A percentile compares a stretch with the other conserved stretches of the same genome.
Evolutionary conservation across 2,329 filamentous ascomycete species (phyloP).

Genomic region (Botrytis sinoallii): DNA sequence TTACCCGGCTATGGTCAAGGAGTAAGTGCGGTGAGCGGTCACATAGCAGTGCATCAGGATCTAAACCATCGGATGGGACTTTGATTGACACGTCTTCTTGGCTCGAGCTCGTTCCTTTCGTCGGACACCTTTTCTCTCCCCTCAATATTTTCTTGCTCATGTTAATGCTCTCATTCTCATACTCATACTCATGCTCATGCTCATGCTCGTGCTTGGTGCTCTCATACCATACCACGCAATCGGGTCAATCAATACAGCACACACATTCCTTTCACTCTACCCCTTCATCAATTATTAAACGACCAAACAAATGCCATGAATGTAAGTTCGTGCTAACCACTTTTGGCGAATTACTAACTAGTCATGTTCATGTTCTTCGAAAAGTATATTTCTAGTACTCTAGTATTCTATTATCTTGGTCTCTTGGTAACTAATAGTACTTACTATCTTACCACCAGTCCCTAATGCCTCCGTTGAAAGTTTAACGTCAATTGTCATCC

Average conservation of each 20-base stretch:
- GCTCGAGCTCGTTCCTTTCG: conserved; percentile 1
- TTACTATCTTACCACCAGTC: background rate
- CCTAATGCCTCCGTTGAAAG: background rate
- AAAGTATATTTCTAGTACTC: background rate
- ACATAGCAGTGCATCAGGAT: conserved; percentile 5
- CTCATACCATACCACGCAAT: conserved; percentile 7
- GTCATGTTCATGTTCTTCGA: background rate
- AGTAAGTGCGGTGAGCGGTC: conserved; percentile 17
- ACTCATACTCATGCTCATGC: background rate
- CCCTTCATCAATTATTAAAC: background rate
- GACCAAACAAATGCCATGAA: background rate
- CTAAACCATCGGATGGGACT: conserved; percentile 4
- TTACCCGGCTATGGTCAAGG: conserved; percentile 10
- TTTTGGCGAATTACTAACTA: background rate
- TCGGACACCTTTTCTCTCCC: background rate
- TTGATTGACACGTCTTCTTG: conserved; percentile 13
- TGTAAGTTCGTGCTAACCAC: background rate
- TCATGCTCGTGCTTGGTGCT: conserved; percentile 3
- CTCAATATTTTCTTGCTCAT: background rate
- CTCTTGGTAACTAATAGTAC: background rate
- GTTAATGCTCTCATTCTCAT: background rate
- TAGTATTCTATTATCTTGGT: background rate
- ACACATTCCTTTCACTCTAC: background rate
- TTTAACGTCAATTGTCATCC: background rate
- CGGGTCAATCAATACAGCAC: background rate